Base-by-base conservation (phyloP, 306 rosid species). In the Vicia sativa region DNA sequence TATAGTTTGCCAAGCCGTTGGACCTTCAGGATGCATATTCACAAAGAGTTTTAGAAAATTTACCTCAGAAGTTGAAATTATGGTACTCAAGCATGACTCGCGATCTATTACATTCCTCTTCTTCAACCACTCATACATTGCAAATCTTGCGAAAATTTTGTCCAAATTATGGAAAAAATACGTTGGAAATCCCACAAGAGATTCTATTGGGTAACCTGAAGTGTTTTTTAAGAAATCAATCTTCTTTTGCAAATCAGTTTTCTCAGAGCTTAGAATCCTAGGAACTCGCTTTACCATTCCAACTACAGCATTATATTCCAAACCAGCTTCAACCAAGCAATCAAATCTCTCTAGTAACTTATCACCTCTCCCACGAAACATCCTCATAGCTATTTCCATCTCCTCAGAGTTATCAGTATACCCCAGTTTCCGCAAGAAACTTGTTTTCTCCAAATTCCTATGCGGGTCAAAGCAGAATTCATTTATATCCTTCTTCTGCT, bases 281-380 rank as follows among this genome's bases (percentile, higher is more conserved):
- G 96, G 97, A 66, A 78, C 79, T 50, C 69, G 86, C 71, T 74
- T 87, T 49, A 91, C 58, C 62, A 91, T 79, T 53, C 64, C 58
- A 14, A 75, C 39, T 50, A 62, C 95, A 8, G 43, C 74, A 31
- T 84, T 80, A 55, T 63, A 79, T 54, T 91, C 96, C 83, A 91
- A 85, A 71, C 97, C 96, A 68, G 95, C 91, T 50, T 80, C 74
- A 18, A 89, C 95, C 52, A 91, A 75, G 79, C 95, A 87, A 77
- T 89, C 89, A 52, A 91, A 87, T 74, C 97, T 85, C 79, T 91
- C 96, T 63, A 87, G 95, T 60, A 91, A 72, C 69, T 82, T 87
- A 71, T 87, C 91, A 10, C 95, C 96, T 59, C 95, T 86, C 29
- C 95, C 96, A 43, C 81, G 75, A 67, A 89, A 91, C 73, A 62